Base-by-base conservation (phyloP, 345 rosid species). In the Isatis tinctoria region DNA sequence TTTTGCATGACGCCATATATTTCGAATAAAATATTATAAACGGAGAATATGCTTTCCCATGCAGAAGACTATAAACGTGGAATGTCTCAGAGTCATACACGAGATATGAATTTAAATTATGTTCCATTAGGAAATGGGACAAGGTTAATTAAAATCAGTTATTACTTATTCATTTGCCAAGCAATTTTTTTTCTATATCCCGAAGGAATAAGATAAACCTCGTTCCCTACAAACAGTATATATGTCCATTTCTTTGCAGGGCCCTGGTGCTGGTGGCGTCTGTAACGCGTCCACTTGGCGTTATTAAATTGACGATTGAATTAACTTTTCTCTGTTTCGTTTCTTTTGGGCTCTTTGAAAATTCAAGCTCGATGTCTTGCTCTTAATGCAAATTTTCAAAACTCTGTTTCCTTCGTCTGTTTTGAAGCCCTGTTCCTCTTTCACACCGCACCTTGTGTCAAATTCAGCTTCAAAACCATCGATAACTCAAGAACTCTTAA, bases 21-120 rank as follows among this genome's bases (percentile, higher is more conserved):
- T 36, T 40, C 6, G n/a, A 40, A 40, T 40, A 40, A 3, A 4
- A 40, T 40, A 40, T 10, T 36, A 10, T 11, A 8, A 33, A 71
- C 2, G 40, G 30, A 37, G 26, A 56, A 57, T 12, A 56, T 5
- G 7, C 4, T 27, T 56, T 58, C 10, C 49, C 72, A 74, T 45
- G 78, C 72, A 66, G 5, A 56, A 57, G 52, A 57, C 26, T 35
- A 74, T 18, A 66, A 58, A 66, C 78, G 60, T 74, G 78, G 78
- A 57, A 37, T 36, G 60, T 36, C 43, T 47, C 40, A 63, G 36
- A 61, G n/a, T 51, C 39, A 40, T 41, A 64, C 57, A 73, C 57
- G 65, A 54, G 6, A 64, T 63, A 54, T 53, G 56, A 53, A 63
- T 14, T 28, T 5, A 3, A 14, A 63, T 53, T 4, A 5, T 52